These are phyloP conservation scores for Apiotrichum domesticum DNA, from an alignment of 1,284 basidiomycete species.

Conservation along the genomic window DNA sequence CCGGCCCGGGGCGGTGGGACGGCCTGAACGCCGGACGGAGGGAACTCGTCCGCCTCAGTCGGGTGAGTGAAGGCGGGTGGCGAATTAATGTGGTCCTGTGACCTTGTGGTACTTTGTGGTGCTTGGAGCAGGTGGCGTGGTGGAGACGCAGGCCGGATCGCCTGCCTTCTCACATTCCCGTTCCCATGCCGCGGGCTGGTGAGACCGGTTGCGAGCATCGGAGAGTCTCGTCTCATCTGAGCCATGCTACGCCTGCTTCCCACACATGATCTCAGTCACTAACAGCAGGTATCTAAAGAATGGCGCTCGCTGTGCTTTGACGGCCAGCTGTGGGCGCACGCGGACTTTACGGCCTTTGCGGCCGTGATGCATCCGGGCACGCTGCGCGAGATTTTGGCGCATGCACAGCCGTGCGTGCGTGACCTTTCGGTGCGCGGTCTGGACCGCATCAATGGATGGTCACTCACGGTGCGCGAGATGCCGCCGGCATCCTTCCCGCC, in stretches of 20 bases:
- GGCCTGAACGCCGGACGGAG: constrained; percentile 64
- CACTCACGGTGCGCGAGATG: constrained; percentile 11
- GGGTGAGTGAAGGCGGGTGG: constrained; percentile 54
- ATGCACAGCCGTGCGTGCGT: constrained; percentile 60
- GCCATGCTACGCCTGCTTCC: too few relatives aligned
- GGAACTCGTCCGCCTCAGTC: constrained; percentile 70
- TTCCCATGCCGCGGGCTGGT: too few relatives aligned
- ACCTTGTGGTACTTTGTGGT: too few relatives aligned
- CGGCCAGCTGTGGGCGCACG: constrained; percentile 72
- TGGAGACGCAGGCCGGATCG: too few relatives aligned
- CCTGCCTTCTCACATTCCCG: too few relatives aligned
- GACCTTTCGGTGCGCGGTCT: constrained; percentile 64
- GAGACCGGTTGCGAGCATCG: too few relatives aligned
- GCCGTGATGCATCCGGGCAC: constrained; percentile 40
- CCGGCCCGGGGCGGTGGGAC: constrained; percentile 56
- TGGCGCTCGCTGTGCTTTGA: constrained; percentile 78
- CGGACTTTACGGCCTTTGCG: constrained; percentile 60
- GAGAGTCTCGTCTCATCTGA: too few relatives aligned
- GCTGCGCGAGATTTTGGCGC: constrained; percentile 23
- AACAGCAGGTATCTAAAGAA: constrained; percentile 64
- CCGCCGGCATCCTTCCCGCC: background rate
- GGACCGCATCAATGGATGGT: constrained; percentile 50
- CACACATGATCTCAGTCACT: too few relatives aligned
- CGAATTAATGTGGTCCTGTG: background rate
- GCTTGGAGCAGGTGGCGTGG: too few relatives aligned